Conservation (phyloP, 345 rosid genomes). For the Arabidopsis arenosa region DNA sequence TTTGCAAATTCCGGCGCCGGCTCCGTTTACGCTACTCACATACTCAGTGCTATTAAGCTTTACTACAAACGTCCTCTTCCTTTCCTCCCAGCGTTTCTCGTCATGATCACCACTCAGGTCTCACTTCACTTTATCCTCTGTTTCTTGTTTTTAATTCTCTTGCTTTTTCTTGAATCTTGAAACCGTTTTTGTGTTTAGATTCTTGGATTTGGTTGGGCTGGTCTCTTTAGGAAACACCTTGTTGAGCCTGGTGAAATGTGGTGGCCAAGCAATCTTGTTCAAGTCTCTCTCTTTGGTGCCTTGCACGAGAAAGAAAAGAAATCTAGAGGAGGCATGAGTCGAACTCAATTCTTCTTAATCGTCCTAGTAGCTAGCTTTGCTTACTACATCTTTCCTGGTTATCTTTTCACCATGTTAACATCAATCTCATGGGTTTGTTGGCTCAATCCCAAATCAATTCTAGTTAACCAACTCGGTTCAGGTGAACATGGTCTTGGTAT, state of each 20-base stretch:
- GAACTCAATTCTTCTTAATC: constrained; percentile 71
- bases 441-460: constrained; percentile 67
- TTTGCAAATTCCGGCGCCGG: constrained; percentile 87
- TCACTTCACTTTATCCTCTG: constrained; percentile 8
- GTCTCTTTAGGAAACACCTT: constrained; percentile 70
- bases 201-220: constrained; percentile 92
- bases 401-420: constrained; percentile 59
- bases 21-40: constrained; percentile 74
- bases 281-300: constrained; percentile 88
- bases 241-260: constrained; percentile 96
- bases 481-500: constrained; percentile 79
- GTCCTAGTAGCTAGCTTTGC: constrained; percentile 67
- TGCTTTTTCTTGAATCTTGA: neutral
- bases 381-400: constrained; percentile 74
- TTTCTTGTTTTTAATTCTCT: neutral
- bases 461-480: constrained; percentile 81
- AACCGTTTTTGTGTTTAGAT: constrained; percentile 47
- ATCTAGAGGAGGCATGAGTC: constrained; percentile 51
- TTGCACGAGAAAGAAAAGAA: constrained; percentile 70
- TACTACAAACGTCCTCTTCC: constrained; percentile 60
- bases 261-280: constrained; percentile 85
- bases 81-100: constrained; percentile 66
- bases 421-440: constrained; percentile 86
- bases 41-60: constrained; percentile 73
- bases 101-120: constrained; percentile 88